Percentiles rank a stretch among this genome's conserved stretches.
These are phyloP conservation scores for Colletotrichum sp. DNA, from an alignment of 2,329 filamentous ascomycete genomes.

Conservation along the genomic window DNA sequence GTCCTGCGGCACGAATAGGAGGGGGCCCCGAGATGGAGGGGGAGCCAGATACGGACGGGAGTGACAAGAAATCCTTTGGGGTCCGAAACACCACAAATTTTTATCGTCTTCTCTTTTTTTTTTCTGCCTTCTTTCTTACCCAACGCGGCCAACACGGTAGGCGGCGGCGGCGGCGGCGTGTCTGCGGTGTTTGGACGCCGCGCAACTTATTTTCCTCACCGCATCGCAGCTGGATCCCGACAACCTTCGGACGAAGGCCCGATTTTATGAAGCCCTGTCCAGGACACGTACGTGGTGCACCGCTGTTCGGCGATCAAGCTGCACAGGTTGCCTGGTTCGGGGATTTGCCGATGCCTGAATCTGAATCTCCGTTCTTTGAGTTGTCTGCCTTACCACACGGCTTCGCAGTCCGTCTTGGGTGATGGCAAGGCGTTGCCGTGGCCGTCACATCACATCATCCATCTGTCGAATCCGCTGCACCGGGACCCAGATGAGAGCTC, in stretches of 20 bases:
- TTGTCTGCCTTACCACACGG: background rate
- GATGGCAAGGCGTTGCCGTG: background rate
- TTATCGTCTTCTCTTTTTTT: background rate
- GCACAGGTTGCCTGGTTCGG: background rate
- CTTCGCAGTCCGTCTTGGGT: background rate
- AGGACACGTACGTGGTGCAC: conserved; percentile 8
- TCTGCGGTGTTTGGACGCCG: background rate
- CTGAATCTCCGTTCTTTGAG: background rate
- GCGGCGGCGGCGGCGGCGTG: background rate
- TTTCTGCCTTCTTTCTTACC: background rate
- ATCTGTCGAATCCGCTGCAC: background rate
- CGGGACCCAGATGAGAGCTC: background rate
- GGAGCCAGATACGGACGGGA: background rate
- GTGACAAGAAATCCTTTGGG: background rate
- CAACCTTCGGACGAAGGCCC: conserved; percentile 7
- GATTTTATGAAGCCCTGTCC: conserved; percentile 4
- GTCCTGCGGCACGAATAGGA: conserved; percentile 3
- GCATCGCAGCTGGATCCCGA: conserved; percentile 5
- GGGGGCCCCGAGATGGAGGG: background rate
- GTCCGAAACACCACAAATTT: background rate
- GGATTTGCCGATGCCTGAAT: background rate
- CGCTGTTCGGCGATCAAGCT: background rate
- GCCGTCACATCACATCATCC: background rate
- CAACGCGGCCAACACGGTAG: background rate
- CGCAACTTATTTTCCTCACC: background rate